Evolutionary conservation across 495 filamentous ascomycete species (phyloP), one percentile per base, ranked within the genome.

Genomic region (Elaphomyces granulatus): DNA sequence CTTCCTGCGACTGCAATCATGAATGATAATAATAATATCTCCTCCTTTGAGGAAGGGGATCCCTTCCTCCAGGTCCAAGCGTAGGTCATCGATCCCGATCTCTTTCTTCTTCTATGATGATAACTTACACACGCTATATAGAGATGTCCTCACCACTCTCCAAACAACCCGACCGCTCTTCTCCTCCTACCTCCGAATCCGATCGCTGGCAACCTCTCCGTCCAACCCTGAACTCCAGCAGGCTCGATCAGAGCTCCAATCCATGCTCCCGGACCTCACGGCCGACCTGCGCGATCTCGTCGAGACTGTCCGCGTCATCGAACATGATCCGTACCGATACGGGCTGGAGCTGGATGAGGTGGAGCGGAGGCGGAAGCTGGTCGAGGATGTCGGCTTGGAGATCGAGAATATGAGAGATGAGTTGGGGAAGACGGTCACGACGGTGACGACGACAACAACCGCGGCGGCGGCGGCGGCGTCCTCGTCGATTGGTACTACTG

Each of bases 151-250:
- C 36, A 64, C 77, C 39, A 78, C 84, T 35, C 78, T 98, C 32
- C 72, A 79, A 50, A 72, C 70, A 34, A 81, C 82, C 43, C 78
- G 87, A 9, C 74, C 84, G 20, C 79, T 93, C 41, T 94, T 94
- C 70, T 78, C 81, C 46, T 94, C 87, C 31, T 96, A 93, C 70
- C 77, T 93, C 31, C 90, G 90, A 55, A 96, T 98, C 64, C 84
- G 86, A 51, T 85, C 87, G 14, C 75, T 92, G 12, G 70, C 80
- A 42, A 71, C 76, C 43, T 78, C 71, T 3, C 65, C 75, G 30
- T 61, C 61, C 37, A 85, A 83, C 40, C 92, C 87, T 20, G 92
- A 98, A 57, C 80, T 96, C 28, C 63, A 74, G 36, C 81, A 92
- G 56, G 77, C 92, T 20, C 81, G 82, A 41, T 50, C 69, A 7